These are phyloP conservation scores for Chaetomium olivaceum DNA, from an alignment of 2,329 filamentous ascomycete species.

Conservation along the genomic window DNA sequence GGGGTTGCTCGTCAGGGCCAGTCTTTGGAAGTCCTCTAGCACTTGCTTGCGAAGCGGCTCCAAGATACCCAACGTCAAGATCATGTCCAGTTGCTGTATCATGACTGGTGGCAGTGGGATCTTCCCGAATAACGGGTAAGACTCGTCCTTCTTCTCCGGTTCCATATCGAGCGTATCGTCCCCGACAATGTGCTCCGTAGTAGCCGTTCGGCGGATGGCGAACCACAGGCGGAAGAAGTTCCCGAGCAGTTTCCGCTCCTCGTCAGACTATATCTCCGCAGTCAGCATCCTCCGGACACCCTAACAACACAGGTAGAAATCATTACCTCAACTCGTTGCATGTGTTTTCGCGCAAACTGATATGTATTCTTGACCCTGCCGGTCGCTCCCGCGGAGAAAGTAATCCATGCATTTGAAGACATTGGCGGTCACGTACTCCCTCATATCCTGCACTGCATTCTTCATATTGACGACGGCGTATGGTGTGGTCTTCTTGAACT, in stretches of 20 bases:
- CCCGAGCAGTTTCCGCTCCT: slow-evolving; percentile 17
- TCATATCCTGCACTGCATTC: slow-evolving; percentile 15
- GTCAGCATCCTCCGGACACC: background rate
- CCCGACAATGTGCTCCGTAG: slow-evolving; percentile 23
- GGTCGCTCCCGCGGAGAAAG: slow-evolving; percentile 17
- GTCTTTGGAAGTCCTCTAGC: slow-evolving; percentile 23
- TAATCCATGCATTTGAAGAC: slow-evolving; percentile 17
- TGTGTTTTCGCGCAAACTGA: slow-evolving; percentile 18
- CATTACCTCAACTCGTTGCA: slow-evolving; percentile 8
- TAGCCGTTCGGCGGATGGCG: slow-evolving; percentile 19
- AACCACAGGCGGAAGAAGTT: slow-evolving; percentile 21
- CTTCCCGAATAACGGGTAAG: slow-evolving; percentile 20
- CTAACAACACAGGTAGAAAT: background rate
- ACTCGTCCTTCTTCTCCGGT: slow-evolving; percentile 17
- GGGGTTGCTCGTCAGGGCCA: slow-evolving; percentile 19
- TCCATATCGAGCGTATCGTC: slow-evolving; percentile 23
- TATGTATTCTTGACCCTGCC: slow-evolving; percentile 21
- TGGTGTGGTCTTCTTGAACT: slow-evolving; percentile 20
- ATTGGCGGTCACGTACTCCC: slow-evolving; percentile 16
- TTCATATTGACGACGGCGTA: slow-evolving; percentile 25
- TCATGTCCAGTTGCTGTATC: slow-evolving; percentile 26
- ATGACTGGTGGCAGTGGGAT: slow-evolving; percentile 23
- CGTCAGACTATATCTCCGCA: background rate
- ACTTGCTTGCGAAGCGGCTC: slow-evolving; percentile 23
- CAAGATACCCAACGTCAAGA: slow-evolving; percentile 21